Conservation (phyloP, 768 basidiomycete species). For the Amanita inopinata region DNA sequence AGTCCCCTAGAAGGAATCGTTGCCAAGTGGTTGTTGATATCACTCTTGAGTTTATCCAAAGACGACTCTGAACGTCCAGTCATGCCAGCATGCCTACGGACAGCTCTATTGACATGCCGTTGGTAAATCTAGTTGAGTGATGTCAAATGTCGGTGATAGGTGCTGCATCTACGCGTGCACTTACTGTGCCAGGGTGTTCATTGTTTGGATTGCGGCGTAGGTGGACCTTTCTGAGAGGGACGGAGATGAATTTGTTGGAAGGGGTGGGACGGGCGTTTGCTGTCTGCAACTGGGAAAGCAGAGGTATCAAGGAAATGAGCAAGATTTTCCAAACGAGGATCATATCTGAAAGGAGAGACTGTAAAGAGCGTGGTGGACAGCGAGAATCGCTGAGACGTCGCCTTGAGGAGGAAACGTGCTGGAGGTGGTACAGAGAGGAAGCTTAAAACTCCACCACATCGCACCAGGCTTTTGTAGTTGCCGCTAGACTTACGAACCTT, state of each 20-base stretch:
- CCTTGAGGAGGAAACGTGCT: constrained; percentile 6
- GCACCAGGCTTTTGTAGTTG: no score
- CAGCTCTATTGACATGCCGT: constrained; percentile 47
- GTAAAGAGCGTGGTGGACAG: not conserved
- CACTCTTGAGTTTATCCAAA: constrained; percentile 23
- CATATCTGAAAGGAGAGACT: not conserved
- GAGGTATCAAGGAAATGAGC: not conserved
- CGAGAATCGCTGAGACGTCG: not conserved
- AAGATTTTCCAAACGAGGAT: not conserved
- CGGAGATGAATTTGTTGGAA: not conserved
- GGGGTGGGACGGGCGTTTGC: not conserved
- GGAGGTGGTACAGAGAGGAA: not conserved
- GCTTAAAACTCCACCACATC: not conserved
- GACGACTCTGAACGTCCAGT: constrained; percentile 35
- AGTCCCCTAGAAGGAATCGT: constrained; percentile 16
- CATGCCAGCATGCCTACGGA: constrained; percentile 48
- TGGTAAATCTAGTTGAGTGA: constrained; percentile 36
- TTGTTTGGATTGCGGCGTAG: not conserved
- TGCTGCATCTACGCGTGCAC: not conserved
- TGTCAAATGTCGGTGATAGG: not conserved
- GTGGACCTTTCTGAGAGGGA: constrained; percentile 4
- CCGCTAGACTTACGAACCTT: no score
- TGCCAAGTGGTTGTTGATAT: constrained; percentile 31
- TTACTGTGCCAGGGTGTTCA: constrained; percentile 4
- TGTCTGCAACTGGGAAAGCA: not conserved